Base-by-base conservation (phyloP, 345 rosid species). In the Mangifera indica region DNA sequence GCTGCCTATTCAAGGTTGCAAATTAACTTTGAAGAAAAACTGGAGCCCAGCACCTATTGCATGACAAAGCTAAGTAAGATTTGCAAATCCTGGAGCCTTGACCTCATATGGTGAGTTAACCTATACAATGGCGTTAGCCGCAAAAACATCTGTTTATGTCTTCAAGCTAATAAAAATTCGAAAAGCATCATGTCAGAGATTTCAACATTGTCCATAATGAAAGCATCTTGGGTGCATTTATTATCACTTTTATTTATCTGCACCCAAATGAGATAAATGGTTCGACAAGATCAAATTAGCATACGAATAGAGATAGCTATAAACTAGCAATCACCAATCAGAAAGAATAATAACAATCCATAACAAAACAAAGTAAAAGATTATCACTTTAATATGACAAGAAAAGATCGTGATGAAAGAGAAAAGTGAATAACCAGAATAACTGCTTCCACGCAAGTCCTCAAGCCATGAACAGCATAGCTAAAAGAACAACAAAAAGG, bases 371-470 rank as follows among this genome's bases (percentile, higher is more conserved):
- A 17, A 34, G 9, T 1, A 13, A 29, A 7, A 49, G 5, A 26
- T 5, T 14, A 29, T 13, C 7, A 59, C 11, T 5, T 1, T 2
- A 15, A 59, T 6, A 53, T 12, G 14, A 25, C 7, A 26, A 53
- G 10, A 20, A 46, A n/a, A n/a, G n/a, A 9, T 51, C n/a, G 44
- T 34, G 46, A 12, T 61, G 21, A 44, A 24, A 63, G 12, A 51
- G 17, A 63, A 2, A 64, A 42, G 61, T 25, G 32, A 71, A 81
- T 46, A 34, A 93, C 98, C 92, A 91, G 73, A 77, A 93, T 80
- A 79, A 93, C 91, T 37, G 91, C 98, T 80, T 85, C 89, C 58
- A 91, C 97, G 54, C 84, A 87, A 71, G 88, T 88, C 84, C 96
- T 91, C 88, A 91, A 68, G 18, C 98, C 98, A 77, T 73, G 80